Evolutionary conservation across 2,329 filamentous ascomycete species (phyloP).

Genomic region (Chaetothyriales sp.): DNA sequence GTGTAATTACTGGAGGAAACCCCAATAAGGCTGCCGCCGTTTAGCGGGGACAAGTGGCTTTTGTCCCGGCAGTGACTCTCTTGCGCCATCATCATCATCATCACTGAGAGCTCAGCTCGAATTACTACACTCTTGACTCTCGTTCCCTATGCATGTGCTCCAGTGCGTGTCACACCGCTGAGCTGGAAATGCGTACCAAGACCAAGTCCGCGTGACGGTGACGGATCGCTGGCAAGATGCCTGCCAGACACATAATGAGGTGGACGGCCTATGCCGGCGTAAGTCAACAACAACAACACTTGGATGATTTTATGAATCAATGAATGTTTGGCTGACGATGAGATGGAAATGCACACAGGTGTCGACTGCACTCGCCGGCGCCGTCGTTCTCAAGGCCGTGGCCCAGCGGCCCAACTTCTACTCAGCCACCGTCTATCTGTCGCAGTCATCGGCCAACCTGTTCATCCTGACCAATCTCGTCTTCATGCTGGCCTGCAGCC

Average conservation of each 20-base stretch:
- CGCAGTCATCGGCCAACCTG: slow-evolving; percentile 88
- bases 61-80: no score
- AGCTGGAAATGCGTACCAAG: neutral
- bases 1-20: no score
- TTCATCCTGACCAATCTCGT: slow-evolving; percentile 88
- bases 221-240: neutral
- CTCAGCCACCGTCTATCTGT: slow-evolving; percentile 89
- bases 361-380: slow-evolving; percentile 69
- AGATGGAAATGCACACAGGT: slow-evolving; percentile 33
- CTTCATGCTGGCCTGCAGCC: slow-evolving; percentile 61
- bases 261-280: slow-evolving; percentile 39
- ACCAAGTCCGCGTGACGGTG: neutral
- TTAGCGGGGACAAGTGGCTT: no score
- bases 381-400: slow-evolving; percentile 77
- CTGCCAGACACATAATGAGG: slow-evolving; percentile 24
- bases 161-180: neutral
- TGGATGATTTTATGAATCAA: neutral
- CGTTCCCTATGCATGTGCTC: neutral
- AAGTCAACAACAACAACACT: slow-evolving; percentile 17
- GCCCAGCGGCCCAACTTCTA: slow-evolving; percentile 96
- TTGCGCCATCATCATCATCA: no score
- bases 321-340: neutral
- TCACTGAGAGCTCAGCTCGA: neutral
- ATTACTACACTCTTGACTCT: neutral
- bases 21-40: no score